phyloP scores from a whole-genome alignment of 371 early-diverging fungal genomes.

The Apophysomyces variabilis region DNA sequence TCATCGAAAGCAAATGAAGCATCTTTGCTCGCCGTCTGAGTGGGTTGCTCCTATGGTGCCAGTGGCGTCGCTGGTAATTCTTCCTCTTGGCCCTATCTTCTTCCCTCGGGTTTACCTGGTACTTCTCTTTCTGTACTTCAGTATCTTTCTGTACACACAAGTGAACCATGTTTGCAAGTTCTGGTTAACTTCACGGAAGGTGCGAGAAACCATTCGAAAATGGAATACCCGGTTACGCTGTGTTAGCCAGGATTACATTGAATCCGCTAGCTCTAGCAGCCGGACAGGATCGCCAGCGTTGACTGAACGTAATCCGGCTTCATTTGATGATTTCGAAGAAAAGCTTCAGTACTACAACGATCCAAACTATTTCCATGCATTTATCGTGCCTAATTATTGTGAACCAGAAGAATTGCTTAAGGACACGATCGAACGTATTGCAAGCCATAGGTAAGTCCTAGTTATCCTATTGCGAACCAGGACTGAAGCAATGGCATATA shows the following conservation, averaged over 20 bases:
- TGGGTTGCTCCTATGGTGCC: conserved; percentile 53
- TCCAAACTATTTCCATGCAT: conserved; percentile 45
- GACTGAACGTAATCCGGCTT: conserved; percentile 26
- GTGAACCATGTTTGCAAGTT: conserved; percentile 51
- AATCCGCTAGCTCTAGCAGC: conserved; percentile 19
- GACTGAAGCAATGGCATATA: neutral
- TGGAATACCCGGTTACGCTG: conserved; percentile 26
- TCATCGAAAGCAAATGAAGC: conserved; percentile 19
- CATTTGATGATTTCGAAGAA: conserved; percentile 33
- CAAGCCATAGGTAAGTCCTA: conserved; percentile 42
- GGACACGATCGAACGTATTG: conserved; percentile 49
- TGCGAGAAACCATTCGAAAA: conserved; percentile 34
- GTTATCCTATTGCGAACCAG: neutral
- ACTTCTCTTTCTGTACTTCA: conserved; percentile 42
- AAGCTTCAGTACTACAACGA: conserved; percentile 35
- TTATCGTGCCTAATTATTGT: conserved; percentile 70
- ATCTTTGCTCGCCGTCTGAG: conserved; percentile 41
- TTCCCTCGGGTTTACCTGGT: conserved; percentile 44
- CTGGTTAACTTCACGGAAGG: conserved; percentile 39
- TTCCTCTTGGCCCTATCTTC: conserved; percentile 49
- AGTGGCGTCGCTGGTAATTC: conserved; percentile 35
- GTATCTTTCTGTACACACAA: conserved; percentile 45
- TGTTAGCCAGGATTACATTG: neutral
- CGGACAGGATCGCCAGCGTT: conserved; percentile 23
- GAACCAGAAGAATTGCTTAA: conserved; percentile 53